Evolutionary conservation across 176 grass and related monocot genomes (phyloP), one percentile per base, ranked within the genome.

Genomic region (Secale cereale): DNA sequence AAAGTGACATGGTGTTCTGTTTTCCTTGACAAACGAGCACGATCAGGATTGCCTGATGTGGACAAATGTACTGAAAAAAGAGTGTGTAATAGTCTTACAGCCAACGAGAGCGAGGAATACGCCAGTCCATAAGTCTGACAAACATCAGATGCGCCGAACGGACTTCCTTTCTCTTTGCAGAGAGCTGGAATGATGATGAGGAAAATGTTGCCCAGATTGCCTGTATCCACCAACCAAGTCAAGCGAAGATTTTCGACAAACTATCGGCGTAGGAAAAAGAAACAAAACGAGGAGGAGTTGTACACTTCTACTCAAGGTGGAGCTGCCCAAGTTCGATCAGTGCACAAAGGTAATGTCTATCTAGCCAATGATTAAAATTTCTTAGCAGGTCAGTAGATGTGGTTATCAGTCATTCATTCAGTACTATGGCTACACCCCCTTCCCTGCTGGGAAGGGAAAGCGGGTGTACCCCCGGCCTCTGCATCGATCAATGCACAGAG

Each of bases 81-180:
- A 69, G 11, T 4, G 13, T 17, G 54, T 3, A 71, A 31, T 46
- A 57, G 14, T 74, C 93, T 87, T 86, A 98, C 93, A 62, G 97
- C 89, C 88, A 92, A 65, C 10, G 97, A 98, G 39, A 98, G 91
- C 8, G 97, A 98, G 17, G 86, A 89, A 81, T 98, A 95, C 12
- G 86, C 90, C 27, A 98, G 65, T 62, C 93, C 91, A 65, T 92
- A 88, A 11, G 83, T 87, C 50, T 78, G 78, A 41, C 97, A 98
- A 68, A 77, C 82, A 66, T 87, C 87, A 59, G 91, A 82, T 37
- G 63, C 84, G 76, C 97, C 93, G 63, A 94, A 98, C 0, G 97
- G 97, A 39, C 91, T 98, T 45, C 93, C 91, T 68, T 92, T 92
- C 89, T 98, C 97, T 76, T 98, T 94, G 80, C 93, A 98, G 62